A percentile compares a stretch with the other conserved stretches of the same genome.
Evolutionary conservation across 78 protist species (phyloP).

Genomic region (Dictyostelium discoideum): dicty_2.7 NC_007089.4:2723001-2723500

Average conservation of each 20-base stretch:
- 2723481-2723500: slow-evolving; percentile 35
- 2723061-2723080: neutral
- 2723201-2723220: neutral
- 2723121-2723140: neutral
- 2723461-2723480: slow-evolving; percentile 50
- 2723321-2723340: slow-evolving; percentile 26
- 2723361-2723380: slow-evolving; percentile 20
- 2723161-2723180: neutral
- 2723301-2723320: slow-evolving; percentile 57
- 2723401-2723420: slow-evolving; percentile 45
- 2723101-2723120: slow-evolving; percentile 66
- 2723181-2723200: neutral
- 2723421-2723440: neutral
- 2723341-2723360: slow-evolving; percentile 33
- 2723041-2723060: slow-evolving; percentile 21
- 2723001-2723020: slow-evolving; percentile 21
- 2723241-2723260: neutral
- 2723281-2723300: slow-evolving; percentile 36
- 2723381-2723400: slow-evolving; percentile 21
- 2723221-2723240: neutral
- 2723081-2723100: slow-evolving; percentile 45
- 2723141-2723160: neutral
- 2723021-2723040: slow-evolving; percentile 20
- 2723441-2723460: slow-evolving; percentile 1
- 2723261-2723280: neutral